Conservation (phyloP, 2,329 filamentous ascomycete species). For the Simplicillium aogashimaense region DNA sequence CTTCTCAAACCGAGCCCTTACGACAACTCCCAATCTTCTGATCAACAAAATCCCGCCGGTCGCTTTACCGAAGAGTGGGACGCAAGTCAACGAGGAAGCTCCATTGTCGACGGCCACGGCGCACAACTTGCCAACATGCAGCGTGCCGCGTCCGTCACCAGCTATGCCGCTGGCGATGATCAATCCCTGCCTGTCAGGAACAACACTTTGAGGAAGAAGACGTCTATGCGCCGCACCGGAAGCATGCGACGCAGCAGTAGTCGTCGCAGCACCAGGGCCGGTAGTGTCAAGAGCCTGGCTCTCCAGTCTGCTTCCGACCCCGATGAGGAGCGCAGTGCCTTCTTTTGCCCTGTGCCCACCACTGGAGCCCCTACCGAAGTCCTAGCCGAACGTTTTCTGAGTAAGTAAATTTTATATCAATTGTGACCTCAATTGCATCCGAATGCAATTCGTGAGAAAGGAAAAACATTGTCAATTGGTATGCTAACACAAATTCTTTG, state of each 20-base stretch:
- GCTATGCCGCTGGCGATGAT: conserved; percentile 38
- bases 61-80: conserved; percentile 65
- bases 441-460: background rate
- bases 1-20: background rate
- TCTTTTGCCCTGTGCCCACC: conserved; percentile 83
- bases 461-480: too few relatives aligned
- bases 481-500: background rate
- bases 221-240: conserved; percentile 58
- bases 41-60: conserved; percentile 20
- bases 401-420: too few relatives aligned
- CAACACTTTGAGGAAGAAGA: conserved; percentile 84
- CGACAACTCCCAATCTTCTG: background rate
- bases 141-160: conserved; percentile 51
- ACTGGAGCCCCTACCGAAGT: conserved; percentile 79
- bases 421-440: background rate
- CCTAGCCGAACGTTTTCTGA: conserved; percentile 79
- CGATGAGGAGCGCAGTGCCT: conserved; percentile 70
- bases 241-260: conserved; percentile 75
- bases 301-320: conserved; percentile 59
- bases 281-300: conserved; percentile 73
- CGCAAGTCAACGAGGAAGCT: conserved; percentile 56
- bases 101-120: conserved; percentile 42
- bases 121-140: conserved; percentile 32
- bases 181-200: conserved; percentile 32
- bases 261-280: conserved; percentile 71